Base-by-base conservation (phyloP, 768 basidiomycete genomes). In the Leucosporidium creatinivorum region DNA sequence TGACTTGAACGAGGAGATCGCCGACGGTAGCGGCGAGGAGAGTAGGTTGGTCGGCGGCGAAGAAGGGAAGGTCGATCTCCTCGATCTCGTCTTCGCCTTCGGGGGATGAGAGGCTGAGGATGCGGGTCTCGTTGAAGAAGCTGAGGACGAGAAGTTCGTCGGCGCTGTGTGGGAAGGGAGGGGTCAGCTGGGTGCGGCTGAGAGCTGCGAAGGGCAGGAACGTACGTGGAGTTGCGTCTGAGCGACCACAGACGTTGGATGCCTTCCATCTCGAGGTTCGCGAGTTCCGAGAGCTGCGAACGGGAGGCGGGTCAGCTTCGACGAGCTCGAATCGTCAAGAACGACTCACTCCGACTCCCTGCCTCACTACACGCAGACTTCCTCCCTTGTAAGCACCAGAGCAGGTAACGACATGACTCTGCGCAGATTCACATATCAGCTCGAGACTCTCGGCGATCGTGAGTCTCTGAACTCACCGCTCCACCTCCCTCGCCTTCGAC, bases 331-430 rank as follows among this genome's bases (percentile, higher is more conserved):
- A 44, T 10, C 13, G 8, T 44, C 8, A 44, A 3, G 39, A 44
- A 44, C 3, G 8, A 44, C 18, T 31, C 75, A 91, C 87, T 72
- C 89, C 87, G 9, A 90, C 89, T 3, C 92, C 92, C 64, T 85
- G 89, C 68, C 89, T 82, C 25, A 96, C 82, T 36, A 92, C 78
- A 58, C 87, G 86, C 21, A 96, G 74, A 15, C 87, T 85, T 3
- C 93, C 92, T 3, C 85, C 84, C 69, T 85, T 89, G 58, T 82
- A 82, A 2, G 85, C 88, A 8, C 93, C 93, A 5, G 90, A 93
- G 73, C 89, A 90, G 1, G 91, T 90, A 6, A 94, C 85, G 51
- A 93, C 84, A 76, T 89, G 86, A n/a, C 81, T 81, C 88, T 92
- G 69, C 1, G 51, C 21, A 15, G 25, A 4, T 30, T 51, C 62